Percentiles rank a stretch among this genome's conserved stretches.
phyloP scores from a whole-genome alignment of 2,329 filamentous ascomycete species.

The Macrophomina phaseolina region DNA sequence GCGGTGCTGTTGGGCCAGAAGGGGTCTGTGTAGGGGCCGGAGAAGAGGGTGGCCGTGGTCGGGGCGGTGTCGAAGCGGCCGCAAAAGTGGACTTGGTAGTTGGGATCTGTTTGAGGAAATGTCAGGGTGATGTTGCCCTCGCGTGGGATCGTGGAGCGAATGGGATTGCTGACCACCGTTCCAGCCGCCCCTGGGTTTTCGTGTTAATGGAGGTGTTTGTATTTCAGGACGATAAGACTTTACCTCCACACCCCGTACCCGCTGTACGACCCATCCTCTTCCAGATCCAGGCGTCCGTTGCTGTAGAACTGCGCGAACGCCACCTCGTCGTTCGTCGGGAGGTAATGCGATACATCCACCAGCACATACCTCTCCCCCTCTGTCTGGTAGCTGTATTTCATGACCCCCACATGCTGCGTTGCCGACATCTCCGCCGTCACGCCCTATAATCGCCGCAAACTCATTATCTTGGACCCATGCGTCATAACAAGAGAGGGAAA shows the following conservation, averaged over 20 bases:
- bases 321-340: conserved; percentile 29
- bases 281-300: conserved; percentile 33
- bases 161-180: conserved; percentile 34
- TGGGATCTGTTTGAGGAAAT: conserved; percentile 29
- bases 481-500: not conserved
- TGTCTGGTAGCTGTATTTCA: conserved; percentile 64
- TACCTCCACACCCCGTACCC: conserved; percentile 35
- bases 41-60: conserved; percentile 30
- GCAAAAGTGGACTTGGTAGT: conserved; percentile 38
- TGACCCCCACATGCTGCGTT: conserved; percentile 63
- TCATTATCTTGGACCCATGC: not conserved
- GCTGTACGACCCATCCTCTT: conserved; percentile 35
- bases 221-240: not conserved
- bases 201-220: too few relatives aligned
- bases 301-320: conserved; percentile 33
- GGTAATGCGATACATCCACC: conserved; percentile 52
- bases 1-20: conserved; percentile 28
- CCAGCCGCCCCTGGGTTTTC: conserved; percentile 34
- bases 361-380: conserved; percentile 46
- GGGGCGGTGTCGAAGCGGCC: conserved; percentile 34
- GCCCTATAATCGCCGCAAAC: conserved; percentile 37
- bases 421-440: conserved; percentile 65
- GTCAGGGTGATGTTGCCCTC: too few relatives aligned
- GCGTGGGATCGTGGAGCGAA: not conserved
- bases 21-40: conserved; percentile 33